phyloP scores from a whole-genome alignment of 2,329 filamentous ascomycete genomes.

The Chrysoporthe deuterocubensis region DNA sequence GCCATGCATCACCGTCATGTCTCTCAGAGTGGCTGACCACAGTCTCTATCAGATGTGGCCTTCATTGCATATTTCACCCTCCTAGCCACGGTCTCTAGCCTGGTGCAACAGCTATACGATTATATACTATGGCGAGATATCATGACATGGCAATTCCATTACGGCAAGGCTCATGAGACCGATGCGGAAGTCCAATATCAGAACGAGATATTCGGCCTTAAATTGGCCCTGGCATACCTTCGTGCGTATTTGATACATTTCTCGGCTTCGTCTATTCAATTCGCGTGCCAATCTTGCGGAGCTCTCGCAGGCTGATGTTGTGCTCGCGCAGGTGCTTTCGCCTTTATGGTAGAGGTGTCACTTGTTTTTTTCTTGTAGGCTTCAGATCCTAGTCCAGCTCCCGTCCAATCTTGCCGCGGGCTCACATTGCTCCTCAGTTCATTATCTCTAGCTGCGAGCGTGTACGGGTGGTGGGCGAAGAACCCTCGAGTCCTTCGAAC shows the following conservation, averaged over 20 bases:
- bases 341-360: conserved; percentile 22
- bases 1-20: not conserved
- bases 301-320: not conserved
- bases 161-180: conserved; percentile 16
- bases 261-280: not conserved
- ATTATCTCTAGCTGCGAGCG: conserved; percentile 23
- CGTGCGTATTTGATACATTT: conserved; percentile 5
- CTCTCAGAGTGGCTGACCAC: not conserved
- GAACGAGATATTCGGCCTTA: conserved; percentile 24
- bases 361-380: conserved; percentile 27
- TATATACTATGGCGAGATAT: conserved; percentile 23
- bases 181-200: conserved; percentile 27
- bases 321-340: conserved; percentile 2
- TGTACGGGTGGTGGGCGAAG: conserved; percentile 27
- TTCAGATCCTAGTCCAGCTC: not conserved
- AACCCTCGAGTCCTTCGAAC: conserved; percentile 7
- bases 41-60: conserved; percentile 17
- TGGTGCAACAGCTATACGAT: conserved; percentile 25
- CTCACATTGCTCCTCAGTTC: conserved; percentile 14
- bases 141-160: conserved; percentile 22
- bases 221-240: conserved; percentile 22
- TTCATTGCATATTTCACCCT: conserved; percentile 28
- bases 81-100: conserved; percentile 20
- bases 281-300: not conserved
- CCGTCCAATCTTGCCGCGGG: not conserved